A percentile compares a stretch with the other conserved stretches of the same genome.
Evolutionary conservation across 768 basidiomycete species (phyloP).

Genomic region (Pulveroboletus sp.): DNA sequence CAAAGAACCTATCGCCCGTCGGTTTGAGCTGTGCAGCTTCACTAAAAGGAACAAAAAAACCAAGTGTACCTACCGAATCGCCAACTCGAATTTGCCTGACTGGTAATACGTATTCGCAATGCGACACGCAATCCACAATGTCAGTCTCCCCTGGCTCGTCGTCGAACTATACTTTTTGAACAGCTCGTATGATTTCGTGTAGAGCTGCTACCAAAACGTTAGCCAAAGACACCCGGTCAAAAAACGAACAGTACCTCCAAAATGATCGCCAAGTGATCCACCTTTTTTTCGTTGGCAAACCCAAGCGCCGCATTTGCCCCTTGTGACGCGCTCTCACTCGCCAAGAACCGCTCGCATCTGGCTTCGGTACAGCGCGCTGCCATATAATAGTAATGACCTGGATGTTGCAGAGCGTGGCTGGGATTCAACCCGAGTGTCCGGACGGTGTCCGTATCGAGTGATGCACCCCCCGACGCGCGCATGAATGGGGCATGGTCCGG

Average conservation of each 20-base stretch:
- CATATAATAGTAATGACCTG: slow-evolving; percentile 83
- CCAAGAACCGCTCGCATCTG: slow-evolving; percentile 62
- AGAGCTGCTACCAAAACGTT: slow-evolving; percentile 51
- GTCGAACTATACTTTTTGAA: slow-evolving; percentile 72
- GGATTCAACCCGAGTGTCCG: slow-evolving; percentile 72
- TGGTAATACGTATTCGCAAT: slow-evolving; percentile 86
- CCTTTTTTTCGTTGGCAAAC: slow-evolving; percentile 85
- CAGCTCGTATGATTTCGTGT: slow-evolving; percentile 89
- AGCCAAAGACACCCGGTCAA: background rate
- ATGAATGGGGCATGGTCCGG: slow-evolving; percentile 51
- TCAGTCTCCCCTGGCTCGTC: slow-evolving; percentile 67
- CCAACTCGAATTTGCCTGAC: slow-evolving; percentile 80
- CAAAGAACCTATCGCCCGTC: slow-evolving; percentile 65
- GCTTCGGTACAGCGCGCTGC: slow-evolving; percentile 83
- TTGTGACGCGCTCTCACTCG: slow-evolving; percentile 41
- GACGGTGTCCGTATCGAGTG: slow-evolving; percentile 52
- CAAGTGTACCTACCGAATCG: slow-evolving; percentile 56
- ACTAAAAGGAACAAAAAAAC: background rate
- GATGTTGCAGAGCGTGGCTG: slow-evolving; percentile 77
- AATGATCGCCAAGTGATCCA: slow-evolving; percentile 78
- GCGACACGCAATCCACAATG: slow-evolving; percentile 84
- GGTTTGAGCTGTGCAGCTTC: background rate
- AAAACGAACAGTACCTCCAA: slow-evolving; percentile 56
- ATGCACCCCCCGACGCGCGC: slow-evolving; percentile 22
- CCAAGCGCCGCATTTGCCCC: slow-evolving; percentile 53